These are phyloP conservation scores for Xylaria intraflava DNA, from an alignment of 495 filamentous ascomycete genomes.

Conservation along the genomic window DNA sequence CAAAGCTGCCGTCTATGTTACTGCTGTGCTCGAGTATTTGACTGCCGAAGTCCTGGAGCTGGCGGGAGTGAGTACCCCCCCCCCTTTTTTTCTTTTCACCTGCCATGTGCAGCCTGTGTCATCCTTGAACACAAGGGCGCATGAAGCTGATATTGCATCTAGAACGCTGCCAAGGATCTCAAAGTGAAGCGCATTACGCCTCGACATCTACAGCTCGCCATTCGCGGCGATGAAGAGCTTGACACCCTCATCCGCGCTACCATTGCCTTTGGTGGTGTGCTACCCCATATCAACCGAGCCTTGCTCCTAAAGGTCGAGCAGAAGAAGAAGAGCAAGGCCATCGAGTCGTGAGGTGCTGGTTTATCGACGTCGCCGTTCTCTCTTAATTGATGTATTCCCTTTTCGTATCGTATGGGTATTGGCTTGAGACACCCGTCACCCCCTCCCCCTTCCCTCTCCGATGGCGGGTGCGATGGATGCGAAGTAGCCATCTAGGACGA, in stretches of 20 bases:
- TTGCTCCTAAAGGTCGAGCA: conserved; percentile 97
- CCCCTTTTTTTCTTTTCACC: conserved; percentile 1
- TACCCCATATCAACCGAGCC: conserved; percentile 98
- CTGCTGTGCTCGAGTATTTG: conserved; percentile 94
- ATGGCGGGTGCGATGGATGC: conserved; percentile 4
- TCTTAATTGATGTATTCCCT: conserved; percentile 5
- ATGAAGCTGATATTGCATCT: conserved; percentile 14
- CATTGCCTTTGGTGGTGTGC: conserved; percentile 95
- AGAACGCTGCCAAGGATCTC: conserved; percentile 97
- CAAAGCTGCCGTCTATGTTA: conserved; percentile 98
- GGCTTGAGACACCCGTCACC: background rate
- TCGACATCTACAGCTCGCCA: conserved; percentile 94
- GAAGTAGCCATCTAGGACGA: background rate
- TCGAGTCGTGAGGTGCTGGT: conserved; percentile 41
- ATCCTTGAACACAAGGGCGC: background rate
- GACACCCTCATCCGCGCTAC: conserved; percentile 96
- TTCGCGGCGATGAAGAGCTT: conserved; percentile 96
- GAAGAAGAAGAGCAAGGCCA: conserved; percentile 89
- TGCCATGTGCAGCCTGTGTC: background rate
- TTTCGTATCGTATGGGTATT: conserved; percentile 2
- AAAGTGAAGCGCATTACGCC: conserved; percentile 99
- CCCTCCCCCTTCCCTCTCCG: background rate
- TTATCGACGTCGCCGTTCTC: background rate
- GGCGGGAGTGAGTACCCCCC: conserved; percentile 59
- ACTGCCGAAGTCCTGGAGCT: conserved; percentile 98